Conservation (phyloP, 2,329 filamentous ascomycete species). For the Cladosporium sp. region DNA sequence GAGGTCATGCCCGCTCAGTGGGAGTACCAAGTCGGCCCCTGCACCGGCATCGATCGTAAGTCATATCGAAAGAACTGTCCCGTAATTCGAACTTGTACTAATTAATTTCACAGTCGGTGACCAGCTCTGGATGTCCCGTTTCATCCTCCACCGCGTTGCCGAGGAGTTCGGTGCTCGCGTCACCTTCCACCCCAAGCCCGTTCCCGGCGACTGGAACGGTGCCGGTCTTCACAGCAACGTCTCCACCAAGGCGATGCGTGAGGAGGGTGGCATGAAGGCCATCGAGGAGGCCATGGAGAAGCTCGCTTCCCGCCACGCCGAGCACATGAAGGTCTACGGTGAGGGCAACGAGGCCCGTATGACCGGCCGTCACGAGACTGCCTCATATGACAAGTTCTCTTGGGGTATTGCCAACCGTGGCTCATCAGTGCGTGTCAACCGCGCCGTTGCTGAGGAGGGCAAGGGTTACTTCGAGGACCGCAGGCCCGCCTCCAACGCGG, state of each 20-base stretch:
- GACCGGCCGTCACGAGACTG: slow-evolving; percentile 91
- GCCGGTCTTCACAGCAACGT: slow-evolving; percentile 93
- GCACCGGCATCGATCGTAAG: slow-evolving; percentile 75
- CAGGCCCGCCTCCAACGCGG: slow-evolving; percentile 70
- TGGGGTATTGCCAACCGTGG: slow-evolving; percentile 96
- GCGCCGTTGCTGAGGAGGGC: slow-evolving; percentile 76
- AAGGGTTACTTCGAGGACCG: slow-evolving; percentile 86
- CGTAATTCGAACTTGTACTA: not conserved
- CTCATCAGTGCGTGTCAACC: slow-evolving; percentile 86
- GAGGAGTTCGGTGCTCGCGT: slow-evolving; percentile 97
- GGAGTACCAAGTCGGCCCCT: slow-evolving; percentile 97
- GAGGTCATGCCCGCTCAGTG: slow-evolving; percentile 98
- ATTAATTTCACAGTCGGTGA: slow-evolving; percentile 65
- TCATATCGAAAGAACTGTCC: not conserved
- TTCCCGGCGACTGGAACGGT: slow-evolving; percentile 95
- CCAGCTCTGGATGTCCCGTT: slow-evolving; percentile 90
- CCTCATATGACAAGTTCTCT: slow-evolving; percentile 85
- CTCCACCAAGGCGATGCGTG: slow-evolving; percentile 81
- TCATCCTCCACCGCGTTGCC: slow-evolving; percentile 82
- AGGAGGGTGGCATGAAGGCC: slow-evolving; percentile 88
- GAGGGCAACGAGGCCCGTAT: slow-evolving; percentile 94
- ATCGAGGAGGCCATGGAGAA: slow-evolving; percentile 72
- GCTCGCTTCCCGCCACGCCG: slow-evolving; percentile 45
- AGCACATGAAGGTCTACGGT: slow-evolving; percentile 81
- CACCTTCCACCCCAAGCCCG: slow-evolving; percentile 92